Evolutionary conservation across 139 green algal genomes (phyloP).

Genomic region (Volvox africanus): DNA sequence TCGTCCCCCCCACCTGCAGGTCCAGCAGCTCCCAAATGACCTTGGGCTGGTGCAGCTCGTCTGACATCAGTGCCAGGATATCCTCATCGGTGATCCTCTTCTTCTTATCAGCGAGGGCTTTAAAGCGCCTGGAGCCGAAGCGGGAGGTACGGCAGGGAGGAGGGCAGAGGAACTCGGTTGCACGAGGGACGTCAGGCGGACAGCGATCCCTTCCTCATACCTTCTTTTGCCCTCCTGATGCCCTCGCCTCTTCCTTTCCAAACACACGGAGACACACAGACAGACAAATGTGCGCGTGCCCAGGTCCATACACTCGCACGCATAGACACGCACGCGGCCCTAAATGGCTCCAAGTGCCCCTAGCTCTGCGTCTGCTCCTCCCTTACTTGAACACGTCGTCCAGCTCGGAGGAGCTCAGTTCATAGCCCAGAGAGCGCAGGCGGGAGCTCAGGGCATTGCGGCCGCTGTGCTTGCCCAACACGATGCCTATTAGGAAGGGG

Average conservation of each 20-base stretch:
- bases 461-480: constrained; percentile 91
- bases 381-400: constrained; percentile 91
- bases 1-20: constrained; percentile 78
- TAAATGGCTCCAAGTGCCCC: too few relatives aligned
- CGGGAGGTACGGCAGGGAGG: not conserved
- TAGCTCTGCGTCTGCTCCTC: not conserved
- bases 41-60: constrained; percentile 88
- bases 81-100: constrained; percentile 97
- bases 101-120: constrained; percentile 93
- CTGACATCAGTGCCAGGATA: constrained; percentile 91
- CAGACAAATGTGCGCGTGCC: too few relatives aligned
- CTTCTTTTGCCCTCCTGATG: not conserved
- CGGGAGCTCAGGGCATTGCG: constrained; percentile 86
- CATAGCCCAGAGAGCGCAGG: constrained; percentile 88
- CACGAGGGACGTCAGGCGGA: not conserved
- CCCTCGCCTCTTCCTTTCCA: not conserved
- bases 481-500: constrained; percentile 69
- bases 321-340: too few relatives aligned
- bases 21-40: constrained; percentile 91
- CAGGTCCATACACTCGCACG: too few relatives aligned
- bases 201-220: not conserved
- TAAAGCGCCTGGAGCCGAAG: constrained; percentile 82
- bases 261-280: not conserved
- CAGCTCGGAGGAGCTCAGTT: constrained; percentile 81
- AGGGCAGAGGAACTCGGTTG: not conserved